Evolutionary conservation across 202 grass and related monocot genomes (phyloP).

Genomic region (Brachypodium distachyon): DNA sequence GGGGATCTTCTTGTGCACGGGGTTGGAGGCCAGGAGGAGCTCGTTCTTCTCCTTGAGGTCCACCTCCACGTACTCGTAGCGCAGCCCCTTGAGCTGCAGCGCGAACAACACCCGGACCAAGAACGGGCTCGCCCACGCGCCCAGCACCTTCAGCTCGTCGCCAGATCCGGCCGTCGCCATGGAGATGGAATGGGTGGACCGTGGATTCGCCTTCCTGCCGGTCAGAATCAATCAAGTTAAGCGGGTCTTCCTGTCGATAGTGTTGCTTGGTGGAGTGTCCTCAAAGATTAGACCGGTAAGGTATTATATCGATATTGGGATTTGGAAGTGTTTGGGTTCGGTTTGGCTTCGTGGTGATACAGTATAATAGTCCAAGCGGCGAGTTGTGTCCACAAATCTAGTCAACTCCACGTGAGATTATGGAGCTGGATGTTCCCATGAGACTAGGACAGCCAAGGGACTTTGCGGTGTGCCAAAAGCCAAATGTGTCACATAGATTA

Average conservation of each 20-base stretch:
- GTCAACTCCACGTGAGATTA: no score
- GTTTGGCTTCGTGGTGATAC: not conserved
- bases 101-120: slow-evolving; percentile 22
- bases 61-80: slow-evolving; percentile 34
- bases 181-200: no score
- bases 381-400: no score
- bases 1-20: slow-evolving; percentile 29
- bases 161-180: not conserved
- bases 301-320: no score
- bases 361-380: no score
- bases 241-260: not conserved
- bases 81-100: slow-evolving; percentile 30
- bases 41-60: slow-evolving; percentile 25
- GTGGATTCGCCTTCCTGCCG: not conserved
- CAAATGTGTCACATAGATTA: no score
- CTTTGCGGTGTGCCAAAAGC: no score
- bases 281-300: no score
- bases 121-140: slow-evolving; percentile 31
- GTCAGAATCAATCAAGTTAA: not conserved
- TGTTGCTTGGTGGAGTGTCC: not conserved
- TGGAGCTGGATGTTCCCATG: no score
- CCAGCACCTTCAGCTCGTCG: slow-evolving; percentile 37
- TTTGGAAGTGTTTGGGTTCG: not conserved
- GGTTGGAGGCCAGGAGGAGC: slow-evolving; percentile 34
- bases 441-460: no score